These are phyloP conservation scores for Colletotrichum salicis DNA, from an alignment of 2,329 filamentous ascomycete genomes.

Conservation along the genomic window DNA sequence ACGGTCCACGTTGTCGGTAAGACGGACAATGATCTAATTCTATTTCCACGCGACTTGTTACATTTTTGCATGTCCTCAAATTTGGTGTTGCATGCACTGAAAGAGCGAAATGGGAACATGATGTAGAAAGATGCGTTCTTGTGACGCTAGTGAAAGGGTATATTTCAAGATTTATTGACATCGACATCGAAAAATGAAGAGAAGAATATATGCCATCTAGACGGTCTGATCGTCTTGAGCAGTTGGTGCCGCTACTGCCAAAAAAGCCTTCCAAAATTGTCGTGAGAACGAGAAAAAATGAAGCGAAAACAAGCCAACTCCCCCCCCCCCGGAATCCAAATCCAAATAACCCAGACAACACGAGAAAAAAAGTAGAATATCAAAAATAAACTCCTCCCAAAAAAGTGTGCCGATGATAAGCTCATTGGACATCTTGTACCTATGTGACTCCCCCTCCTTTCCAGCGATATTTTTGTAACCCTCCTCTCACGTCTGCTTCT, in stretches of 20 bases:
- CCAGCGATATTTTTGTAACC: background rate
- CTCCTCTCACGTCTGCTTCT: background rate
- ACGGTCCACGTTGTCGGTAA: background rate
- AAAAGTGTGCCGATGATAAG: background rate
- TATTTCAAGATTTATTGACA: conserved; percentile 17
- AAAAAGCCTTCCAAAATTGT: background rate
- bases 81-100: background rate
- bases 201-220: background rate
- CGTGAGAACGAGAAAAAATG: background rate
- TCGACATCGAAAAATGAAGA: background rate
- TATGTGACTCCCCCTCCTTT: background rate
- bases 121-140: conserved; percentile 16
- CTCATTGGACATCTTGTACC: background rate
- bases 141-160: conserved; percentile 30
- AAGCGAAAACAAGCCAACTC: background rate
- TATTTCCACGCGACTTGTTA: background rate
- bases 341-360: background rate
- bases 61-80: background rate
- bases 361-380: background rate
- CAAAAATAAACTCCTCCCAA: background rate
- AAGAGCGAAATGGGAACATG: background rate
- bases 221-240: background rate
- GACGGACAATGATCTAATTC: background rate
- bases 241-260: background rate
- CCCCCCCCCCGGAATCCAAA: background rate